Evolutionary conservation across 257 asterid species (phyloP), one percentile per base, ranked within the genome.

Genomic region (Mitragyna speciosa): DNA sequence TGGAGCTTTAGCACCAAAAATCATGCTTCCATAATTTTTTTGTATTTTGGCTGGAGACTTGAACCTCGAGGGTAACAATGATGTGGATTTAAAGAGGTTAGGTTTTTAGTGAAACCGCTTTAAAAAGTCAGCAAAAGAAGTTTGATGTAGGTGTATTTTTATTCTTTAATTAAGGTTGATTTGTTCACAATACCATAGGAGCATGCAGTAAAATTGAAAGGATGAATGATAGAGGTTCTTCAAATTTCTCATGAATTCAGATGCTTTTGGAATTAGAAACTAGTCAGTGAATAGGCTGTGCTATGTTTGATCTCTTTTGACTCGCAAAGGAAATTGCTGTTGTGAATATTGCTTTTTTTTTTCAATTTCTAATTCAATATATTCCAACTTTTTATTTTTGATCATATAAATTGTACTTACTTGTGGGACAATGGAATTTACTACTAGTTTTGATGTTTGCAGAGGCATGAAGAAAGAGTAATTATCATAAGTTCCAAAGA

Each of bases 391-490:
- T 26, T 12, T 28, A 39, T 4, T 74, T 59, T 49, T 1, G 4
- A 24, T 2, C 10, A 33, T 47, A 73, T 26, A 33, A 17, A 49
- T 11, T 66, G 45, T 11, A 48, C 16, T n/a, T 15, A 48, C 30
- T 41, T 36, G 51, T 72, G 11, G 79, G 16, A 43, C 51, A n/a
- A 15, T 8, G 49, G 17, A 52, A 71, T 63, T 77, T 65, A 47
- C 61, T 70, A 9, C 64, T 51, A 22, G 24, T 84, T 80, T 36
- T 84, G 75, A 33, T 83, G 41, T 78, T 81, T 83, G 92, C 84
- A 94, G 99, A 87, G 97, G 73, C 90, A 94, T 82, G 99, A 96
- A 87, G 99, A 93, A 80, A 86, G 98, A 76, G 98, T 93, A 59
- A 93, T 94, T 82, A 96, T 96, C 78, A 92, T 94, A 80, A 96